phyloP scores from a whole-genome alignment of 164 flowering plant genomes.

The Litsea cubeba region DNA sequence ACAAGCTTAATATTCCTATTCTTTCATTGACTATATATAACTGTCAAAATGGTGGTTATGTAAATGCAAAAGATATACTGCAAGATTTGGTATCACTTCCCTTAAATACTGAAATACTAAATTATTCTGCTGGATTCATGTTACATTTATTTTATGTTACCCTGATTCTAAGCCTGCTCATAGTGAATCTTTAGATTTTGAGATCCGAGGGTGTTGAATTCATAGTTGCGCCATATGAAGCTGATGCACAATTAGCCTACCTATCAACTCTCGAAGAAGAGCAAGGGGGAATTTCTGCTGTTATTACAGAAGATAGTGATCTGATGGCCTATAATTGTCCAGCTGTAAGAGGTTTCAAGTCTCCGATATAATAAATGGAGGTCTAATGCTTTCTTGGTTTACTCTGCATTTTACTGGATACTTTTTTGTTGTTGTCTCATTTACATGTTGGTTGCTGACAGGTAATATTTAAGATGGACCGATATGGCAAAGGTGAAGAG shows the following conservation, averaged over 20 bases:
- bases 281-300: constrained; percentile 68
- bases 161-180: not conserved
- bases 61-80: not conserved
- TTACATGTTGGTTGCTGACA: constrained; percentile 20
- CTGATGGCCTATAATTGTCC: constrained; percentile 70
- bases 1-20: not conserved
- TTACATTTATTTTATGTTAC: not conserved
- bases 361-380: constrained; percentile 14
- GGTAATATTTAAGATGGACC: constrained; percentile 80
- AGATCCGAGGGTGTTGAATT: constrained; percentile 61
- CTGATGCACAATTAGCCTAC: constrained; percentile 90
- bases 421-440: constrained; percentile 8
- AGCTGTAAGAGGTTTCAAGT: constrained; percentile 49
- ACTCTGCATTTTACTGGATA: not conserved
- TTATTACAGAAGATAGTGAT: constrained; percentile 85
- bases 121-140: not conserved
- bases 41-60: not conserved
- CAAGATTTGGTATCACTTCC: not conserved
- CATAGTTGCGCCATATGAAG: constrained; percentile 89
- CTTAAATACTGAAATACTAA: not conserved
- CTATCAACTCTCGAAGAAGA: constrained; percentile 47
- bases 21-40: not conserved
- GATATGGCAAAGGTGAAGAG: constrained; percentile 75
- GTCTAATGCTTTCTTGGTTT: constrained; percentile 13
- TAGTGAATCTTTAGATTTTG: constrained; percentile 38